Base-by-base conservation (phyloP, 2,329 filamentous ascomycete genomes). In the Bipolaris zeicola region DNA sequence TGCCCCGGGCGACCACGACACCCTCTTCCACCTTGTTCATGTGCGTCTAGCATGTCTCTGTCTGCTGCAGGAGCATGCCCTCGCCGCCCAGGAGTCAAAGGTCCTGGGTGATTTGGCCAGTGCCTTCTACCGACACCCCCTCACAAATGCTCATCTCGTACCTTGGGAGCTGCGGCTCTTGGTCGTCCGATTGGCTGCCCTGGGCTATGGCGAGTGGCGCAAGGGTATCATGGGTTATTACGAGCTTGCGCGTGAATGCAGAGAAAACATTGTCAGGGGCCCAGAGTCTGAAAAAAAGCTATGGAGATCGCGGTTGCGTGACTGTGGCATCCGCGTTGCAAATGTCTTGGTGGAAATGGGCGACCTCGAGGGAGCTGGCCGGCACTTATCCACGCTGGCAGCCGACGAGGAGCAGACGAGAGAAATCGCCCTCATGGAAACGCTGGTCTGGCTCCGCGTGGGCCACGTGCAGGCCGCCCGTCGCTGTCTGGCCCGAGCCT, bases 191-290 rank as follows among this genome's bases (percentile, higher is more conserved):
- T 82, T 98, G 18, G 91, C 96, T 65, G 91, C 91, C 0, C 84
- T 96, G 43, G 92, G 91, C 1, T 96, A 95, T 62, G 89, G 89
- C 3, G 95, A 99, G 76, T 86, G 88, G 47, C 84, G 94, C 4
- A 84, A 93, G 59, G 90, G 91, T 3, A 88, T 99, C 55, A 94
- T 95, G 82, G 90, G 90, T 42, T 91, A 96, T 72, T 96, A 96
- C 72, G 92, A 96, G 61, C 83, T 98, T 2, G 92, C 89, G 0
- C 79, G 90, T 7, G 92, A 96, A 74, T 91, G 91, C 2, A 82
- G 92, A 16, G 79, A 80, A 2, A 82, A 84, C 54, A 79, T 91
- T 5, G 76, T 52, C 45, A 71, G 54, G 26, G 10, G 68, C 5
- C 82, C 84, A 8, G 80, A 83, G 48, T 33, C 52, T 0, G 81